A percentile compares a stretch with the other conserved stretches of the same genome.
Evolutionary conservation across 73 alveolate species (phyloP).

Genomic region (Tetrahymena malaccensis): DNA sequence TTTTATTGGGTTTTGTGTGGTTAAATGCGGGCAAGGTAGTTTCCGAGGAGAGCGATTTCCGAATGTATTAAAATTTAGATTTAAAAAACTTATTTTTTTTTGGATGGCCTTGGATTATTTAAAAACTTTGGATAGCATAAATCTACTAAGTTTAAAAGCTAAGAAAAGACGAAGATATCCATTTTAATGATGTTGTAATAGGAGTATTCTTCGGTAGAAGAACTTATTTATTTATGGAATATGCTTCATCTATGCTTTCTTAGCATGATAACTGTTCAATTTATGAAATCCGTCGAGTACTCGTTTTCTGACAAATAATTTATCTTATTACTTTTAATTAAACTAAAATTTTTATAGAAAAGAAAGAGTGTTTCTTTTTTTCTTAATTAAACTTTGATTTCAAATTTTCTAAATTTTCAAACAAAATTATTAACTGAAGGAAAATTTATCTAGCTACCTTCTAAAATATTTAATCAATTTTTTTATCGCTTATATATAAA

Average conservation of each 20-base stretch:
- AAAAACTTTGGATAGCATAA: background rate
- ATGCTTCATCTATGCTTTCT: background rate
- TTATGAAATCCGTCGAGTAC: background rate
- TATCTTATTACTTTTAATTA: background rate
- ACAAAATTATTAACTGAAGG: background rate
- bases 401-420: background rate
- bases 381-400: background rate
- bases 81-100: background rate
- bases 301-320: background rate
- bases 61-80: background rate
- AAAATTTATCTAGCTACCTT: too few species aligned
- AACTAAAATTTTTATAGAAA: background rate
- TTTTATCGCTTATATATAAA: too few species aligned
- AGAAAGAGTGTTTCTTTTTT: background rate
- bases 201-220: constrained; percentile 1
- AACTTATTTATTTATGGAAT: background rate
- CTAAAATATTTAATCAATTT: too few species aligned
- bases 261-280: background rate
- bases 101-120: background rate
- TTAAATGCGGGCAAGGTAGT: background rate
- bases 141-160: background rate
- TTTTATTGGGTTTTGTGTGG: background rate
- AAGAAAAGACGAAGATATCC: background rate
- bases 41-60: background rate
- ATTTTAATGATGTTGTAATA: background rate